Conservation (phyloP, 2,329 filamentous ascomycete genomes). For the Diplodia seriata region DNA sequence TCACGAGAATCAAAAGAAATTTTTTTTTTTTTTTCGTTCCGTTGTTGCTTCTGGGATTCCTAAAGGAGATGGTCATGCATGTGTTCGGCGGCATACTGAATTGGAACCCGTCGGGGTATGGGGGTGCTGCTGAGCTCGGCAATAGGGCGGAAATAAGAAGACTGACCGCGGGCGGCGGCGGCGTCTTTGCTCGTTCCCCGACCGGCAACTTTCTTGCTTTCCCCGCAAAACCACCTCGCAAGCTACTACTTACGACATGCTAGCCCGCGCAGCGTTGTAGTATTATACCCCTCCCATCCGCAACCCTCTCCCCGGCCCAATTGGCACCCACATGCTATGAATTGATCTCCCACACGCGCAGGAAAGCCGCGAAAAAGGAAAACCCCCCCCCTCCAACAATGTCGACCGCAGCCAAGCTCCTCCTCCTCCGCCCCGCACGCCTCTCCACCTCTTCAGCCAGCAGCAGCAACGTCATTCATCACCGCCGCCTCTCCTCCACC, state of each 20-base stretch:
- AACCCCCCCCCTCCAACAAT: not conserved
- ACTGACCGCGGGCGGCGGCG: not conserved
- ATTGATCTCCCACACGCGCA: not conserved
- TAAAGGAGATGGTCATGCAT: not conserved
- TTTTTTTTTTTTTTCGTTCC: not conserved
- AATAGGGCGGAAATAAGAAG: conserved; percentile 23
- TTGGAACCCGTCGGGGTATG: not conserved
- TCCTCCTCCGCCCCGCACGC: not conserved
- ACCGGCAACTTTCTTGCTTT: conserved; percentile 17
- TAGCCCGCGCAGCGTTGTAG: not conserved
- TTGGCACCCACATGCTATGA: not conserved
- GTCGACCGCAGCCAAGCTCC: conserved; percentile 1
- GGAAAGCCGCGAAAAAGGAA: not conserved
- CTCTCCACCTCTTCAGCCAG: not conserved
- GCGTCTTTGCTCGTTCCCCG: conserved; percentile 12
- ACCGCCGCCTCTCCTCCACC: conserved; percentile 4
- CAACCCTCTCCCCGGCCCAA: not conserved
- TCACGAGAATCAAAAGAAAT: not conserved
- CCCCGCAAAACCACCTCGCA: conserved; percentile 16
- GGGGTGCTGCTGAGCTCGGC: not conserved
- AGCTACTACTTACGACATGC: conserved; percentile 3
- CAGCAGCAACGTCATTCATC: not conserved
- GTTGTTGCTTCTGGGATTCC: not conserved
- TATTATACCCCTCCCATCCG: not conserved
- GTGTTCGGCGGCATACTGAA: not conserved